A percentile compares a stretch with the other conserved stretches of the same genome.
Evolutionary conservation across 2,329 filamentous ascomycete species (phyloP).

Genomic region (Aspergillus neotritici): DNA sequence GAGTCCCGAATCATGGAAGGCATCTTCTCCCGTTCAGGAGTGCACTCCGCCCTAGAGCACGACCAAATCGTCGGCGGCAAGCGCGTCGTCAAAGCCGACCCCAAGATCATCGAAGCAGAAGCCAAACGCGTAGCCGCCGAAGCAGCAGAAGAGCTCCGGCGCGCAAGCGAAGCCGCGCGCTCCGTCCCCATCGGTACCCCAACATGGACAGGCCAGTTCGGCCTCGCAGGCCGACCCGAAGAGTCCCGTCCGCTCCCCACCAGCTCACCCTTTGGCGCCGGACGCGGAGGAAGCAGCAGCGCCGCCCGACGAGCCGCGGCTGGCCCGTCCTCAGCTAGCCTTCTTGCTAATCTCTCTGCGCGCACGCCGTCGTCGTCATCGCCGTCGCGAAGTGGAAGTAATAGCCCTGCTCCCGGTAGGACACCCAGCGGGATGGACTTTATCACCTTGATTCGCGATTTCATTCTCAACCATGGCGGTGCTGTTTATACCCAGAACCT

Average conservation of each 20-base stretch:
- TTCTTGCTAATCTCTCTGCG: conserved; percentile 36
- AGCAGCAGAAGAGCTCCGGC: conserved; percentile 69
- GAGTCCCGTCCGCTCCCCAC: conserved; percentile 31
- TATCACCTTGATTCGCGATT: conserved; percentile 67
- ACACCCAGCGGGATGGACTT: conserved; percentile 55
- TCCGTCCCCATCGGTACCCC: conserved; percentile 74
- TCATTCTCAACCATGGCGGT: conserved; percentile 71
- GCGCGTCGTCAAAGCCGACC: conserved; percentile 66
- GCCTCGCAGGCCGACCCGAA: conserved; percentile 67
- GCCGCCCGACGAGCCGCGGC: conserved; percentile 29
- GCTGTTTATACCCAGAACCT: conserved; percentile 76
- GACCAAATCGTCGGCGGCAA: conserved; percentile 82
- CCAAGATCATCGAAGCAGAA: conserved; percentile 71
- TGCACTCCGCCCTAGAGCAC: conserved; percentile 89
- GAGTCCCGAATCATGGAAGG: conserved; percentile 80
- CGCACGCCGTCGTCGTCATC: conserved; percentile 12
- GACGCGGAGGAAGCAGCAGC: conserved; percentile 28
- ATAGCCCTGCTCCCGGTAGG: conserved; percentile 43
- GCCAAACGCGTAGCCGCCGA: conserved; percentile 72
- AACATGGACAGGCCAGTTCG: conserved; percentile 87
- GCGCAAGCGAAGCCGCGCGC: conserved; percentile 66
- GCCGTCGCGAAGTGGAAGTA: conserved; percentile 17
- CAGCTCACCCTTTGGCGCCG: conserved; percentile 42
- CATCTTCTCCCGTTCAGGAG: conserved; percentile 77
- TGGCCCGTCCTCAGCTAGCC: conserved; percentile 37